Evolutionary conservation across 2,329 filamentous ascomycete genomes (phyloP).

Genomic region (Helminthosporium solani): DNA sequence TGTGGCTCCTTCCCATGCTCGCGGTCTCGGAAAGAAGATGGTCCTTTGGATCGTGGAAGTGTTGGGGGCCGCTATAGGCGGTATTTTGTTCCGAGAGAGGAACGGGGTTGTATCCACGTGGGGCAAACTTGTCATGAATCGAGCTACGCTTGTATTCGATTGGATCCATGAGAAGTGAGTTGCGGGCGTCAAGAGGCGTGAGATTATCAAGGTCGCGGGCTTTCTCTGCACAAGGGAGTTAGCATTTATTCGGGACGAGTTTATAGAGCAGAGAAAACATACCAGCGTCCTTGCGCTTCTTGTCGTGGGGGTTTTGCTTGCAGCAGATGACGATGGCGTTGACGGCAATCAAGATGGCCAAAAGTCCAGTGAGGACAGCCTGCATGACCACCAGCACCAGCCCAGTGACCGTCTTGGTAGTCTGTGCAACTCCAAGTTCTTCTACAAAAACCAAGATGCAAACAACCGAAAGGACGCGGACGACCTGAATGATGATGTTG

Average conservation of each 20-base stretch:
- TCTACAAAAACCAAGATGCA: constrained; percentile 94
- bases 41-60: constrained; percentile 26
- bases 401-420: constrained; percentile 90
- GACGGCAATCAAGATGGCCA: constrained; percentile 84
- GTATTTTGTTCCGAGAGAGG: constrained; percentile 40
- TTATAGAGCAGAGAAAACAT: constrained; percentile 49
- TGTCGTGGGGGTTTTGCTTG: constrained; percentile 87
- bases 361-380: constrained; percentile 73
- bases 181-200: constrained; percentile 82
- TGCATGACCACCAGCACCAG: constrained; percentile 94
- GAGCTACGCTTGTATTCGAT: constrained; percentile 46
- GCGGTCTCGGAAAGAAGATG: constrained; percentile 39
- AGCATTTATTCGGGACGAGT: constrained; percentile 12
- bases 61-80: constrained; percentile 25
- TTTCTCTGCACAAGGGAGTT: constrained; percentile 62
- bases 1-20: constrained; percentile 30
- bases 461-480: constrained; percentile 82
- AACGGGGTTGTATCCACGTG: constrained; percentile 39
- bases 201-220: constrained; percentile 76
- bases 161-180: constrained; percentile 76
- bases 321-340: constrained; percentile 82
- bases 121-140: constrained; percentile 31
- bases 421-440: constrained; percentile 83
- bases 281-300: constrained; percentile 86
- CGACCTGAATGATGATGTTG: constrained; percentile 87